Evolutionary conservation across 1,284 basidiomycete genomes (phyloP).

Genomic region (Pyrrhoderma lamaoense): DNA sequence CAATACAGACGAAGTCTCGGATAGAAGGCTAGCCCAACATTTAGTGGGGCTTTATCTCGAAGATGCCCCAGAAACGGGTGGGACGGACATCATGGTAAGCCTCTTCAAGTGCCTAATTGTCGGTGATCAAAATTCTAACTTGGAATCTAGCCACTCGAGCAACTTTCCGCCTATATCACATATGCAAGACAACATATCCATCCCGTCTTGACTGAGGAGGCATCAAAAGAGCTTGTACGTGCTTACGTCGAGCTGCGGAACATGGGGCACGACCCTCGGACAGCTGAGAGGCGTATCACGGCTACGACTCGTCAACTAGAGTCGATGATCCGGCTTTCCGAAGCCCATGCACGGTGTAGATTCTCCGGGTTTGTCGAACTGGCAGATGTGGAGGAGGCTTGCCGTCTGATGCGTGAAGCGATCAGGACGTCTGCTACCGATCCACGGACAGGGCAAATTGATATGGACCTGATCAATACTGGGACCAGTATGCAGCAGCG

Average conservation of each 20-base stretch:
- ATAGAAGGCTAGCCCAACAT: conserved; percentile 89
- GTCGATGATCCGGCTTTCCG: conserved; percentile 95
- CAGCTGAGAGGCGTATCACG: conserved; percentile 89
- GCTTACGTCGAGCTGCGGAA: conserved; percentile 94
- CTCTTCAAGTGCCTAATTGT: neutral
- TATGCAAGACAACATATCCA: conserved; percentile 87
- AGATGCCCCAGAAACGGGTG: conserved; percentile 68
- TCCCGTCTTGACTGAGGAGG: conserved; percentile 84
- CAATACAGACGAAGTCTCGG: conserved; percentile 84
- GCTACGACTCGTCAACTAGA: conserved; percentile 97
- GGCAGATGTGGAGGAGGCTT: conserved; percentile 85
- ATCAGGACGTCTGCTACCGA: conserved; percentile 93
- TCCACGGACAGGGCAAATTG: conserved; percentile 91
- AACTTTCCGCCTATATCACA: conserved; percentile 91
- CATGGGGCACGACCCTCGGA: conserved; percentile 83
- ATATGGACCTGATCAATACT: conserved; percentile 93
- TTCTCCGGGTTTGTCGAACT: conserved; percentile 82
- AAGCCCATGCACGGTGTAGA: conserved; percentile 95
- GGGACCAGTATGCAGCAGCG: conserved; percentile 84
- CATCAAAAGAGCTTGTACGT: conserved; percentile 76
- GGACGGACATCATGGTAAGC: conserved; percentile 73
- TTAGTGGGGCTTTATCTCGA: conserved; percentile 92
- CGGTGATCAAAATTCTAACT: neutral
- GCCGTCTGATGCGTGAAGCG: conserved; percentile 90
- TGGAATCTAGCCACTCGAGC: conserved; percentile 66